Conservation (phyloP, 139 green algal genomes). For the Medakamo hakoo region DNA sequence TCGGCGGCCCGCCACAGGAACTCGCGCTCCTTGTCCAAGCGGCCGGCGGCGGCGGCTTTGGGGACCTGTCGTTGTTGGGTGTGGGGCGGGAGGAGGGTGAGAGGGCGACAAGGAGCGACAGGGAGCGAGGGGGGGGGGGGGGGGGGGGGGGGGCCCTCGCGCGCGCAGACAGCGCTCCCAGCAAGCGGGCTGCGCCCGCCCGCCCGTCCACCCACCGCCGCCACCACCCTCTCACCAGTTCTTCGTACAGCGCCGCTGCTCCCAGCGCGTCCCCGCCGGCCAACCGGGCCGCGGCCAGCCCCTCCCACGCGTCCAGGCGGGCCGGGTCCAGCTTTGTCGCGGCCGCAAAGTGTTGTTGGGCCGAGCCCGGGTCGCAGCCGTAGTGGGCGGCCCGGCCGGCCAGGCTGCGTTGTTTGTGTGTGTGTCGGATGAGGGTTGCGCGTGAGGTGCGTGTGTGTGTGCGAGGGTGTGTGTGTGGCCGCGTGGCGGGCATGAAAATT, state of each 20-base stretch:
- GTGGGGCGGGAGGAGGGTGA: too few relatives aligned
- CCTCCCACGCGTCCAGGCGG: background rate
- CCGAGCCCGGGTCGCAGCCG: background rate
- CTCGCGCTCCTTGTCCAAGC: constrained; percentile 12
- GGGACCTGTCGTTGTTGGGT: too few relatives aligned
- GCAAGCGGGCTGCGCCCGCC: too few relatives aligned
- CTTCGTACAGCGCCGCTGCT: constrained; percentile 22
- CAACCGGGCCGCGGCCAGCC: constrained; percentile 18
- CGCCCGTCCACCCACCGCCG: too few relatives aligned
- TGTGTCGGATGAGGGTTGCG: background rate
- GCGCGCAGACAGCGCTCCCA: too few relatives aligned
- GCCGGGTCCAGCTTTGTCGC: background rate
- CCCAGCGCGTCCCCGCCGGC: constrained; percentile 18
- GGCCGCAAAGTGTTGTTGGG: background rate
- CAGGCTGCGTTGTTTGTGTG: background rate
- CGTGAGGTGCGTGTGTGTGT: too few relatives aligned
- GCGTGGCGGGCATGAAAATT: too few relatives aligned
- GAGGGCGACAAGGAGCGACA: too few relatives aligned
- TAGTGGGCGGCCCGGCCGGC: background rate
- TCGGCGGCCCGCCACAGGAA: constrained; percentile 15
- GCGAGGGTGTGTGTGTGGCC: too few relatives aligned
- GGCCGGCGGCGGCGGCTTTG: too few relatives aligned
- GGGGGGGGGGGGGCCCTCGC: too few relatives aligned
- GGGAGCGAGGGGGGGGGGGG: too few relatives aligned
- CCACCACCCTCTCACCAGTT: constrained; percentile 15